phyloP scores from a whole-genome alignment of 2,329 filamentous ascomycete genomes.

The Ceratocystis diversiconidia region DNA sequence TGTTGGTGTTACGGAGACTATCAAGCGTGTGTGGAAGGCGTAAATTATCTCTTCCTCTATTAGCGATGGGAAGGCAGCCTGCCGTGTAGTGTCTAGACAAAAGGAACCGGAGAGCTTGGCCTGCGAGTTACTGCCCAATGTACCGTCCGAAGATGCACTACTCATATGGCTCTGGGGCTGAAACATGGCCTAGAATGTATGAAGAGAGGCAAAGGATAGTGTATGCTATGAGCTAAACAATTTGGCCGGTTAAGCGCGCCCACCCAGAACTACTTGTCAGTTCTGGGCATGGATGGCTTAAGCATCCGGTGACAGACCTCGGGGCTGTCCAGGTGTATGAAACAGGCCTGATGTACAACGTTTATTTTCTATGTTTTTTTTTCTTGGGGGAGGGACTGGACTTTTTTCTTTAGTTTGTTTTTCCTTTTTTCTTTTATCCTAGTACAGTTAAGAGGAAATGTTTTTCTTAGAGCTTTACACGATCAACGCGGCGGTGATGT shows the following conservation, averaged over 20 bases:
- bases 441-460: background rate
- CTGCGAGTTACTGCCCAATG: background rate
- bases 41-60: conserved; percentile 25
- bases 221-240: background rate
- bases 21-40: conserved; percentile 83
- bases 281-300: background rate
- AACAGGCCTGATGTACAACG: background rate
- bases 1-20: conserved; percentile 77
- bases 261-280: background rate
- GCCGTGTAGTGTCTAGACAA: background rate
- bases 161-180: background rate
- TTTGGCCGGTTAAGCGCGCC: background rate
- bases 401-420: conserved; percentile 7
- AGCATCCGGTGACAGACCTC: background rate
- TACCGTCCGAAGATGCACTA: background rate
- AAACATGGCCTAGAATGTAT: background rate
- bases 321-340: background rate
- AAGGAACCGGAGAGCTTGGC: background rate
- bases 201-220: background rate
- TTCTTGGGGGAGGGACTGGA: background rate
- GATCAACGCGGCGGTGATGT: background rate
- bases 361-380: background rate
- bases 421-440: conserved; percentile 1
- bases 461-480: background rate
- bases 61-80: background rate